Percentiles rank a stretch among this genome's conserved stretches.
Evolutionary conservation across 306 rosid species (phyloP).

Genomic region (Carpinus viminea): DNA sequence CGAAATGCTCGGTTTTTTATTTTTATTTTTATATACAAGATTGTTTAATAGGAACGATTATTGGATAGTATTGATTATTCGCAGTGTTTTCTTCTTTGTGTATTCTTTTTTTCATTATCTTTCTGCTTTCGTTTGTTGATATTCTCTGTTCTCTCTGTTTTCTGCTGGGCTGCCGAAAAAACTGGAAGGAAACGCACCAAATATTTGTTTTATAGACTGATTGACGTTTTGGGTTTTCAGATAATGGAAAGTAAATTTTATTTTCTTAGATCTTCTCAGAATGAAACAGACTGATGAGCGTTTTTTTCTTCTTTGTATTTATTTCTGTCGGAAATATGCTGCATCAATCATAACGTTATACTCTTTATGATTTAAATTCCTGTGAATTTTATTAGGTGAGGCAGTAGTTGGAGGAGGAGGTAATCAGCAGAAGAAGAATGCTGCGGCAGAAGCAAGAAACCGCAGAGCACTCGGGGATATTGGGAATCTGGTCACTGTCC

Average conservation of each 20-base stretch:
- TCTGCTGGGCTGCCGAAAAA: background rate
- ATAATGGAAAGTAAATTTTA: background rate
- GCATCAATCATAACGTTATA: background rate
- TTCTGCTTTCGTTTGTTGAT: background rate
- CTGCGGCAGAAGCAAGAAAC: conserved; percentile 50
- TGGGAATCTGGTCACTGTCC: conserved; percentile 56
- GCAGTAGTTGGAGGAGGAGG: conserved; percentile 54
- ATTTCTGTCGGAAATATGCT: background rate
- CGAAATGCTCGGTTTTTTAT: too few species aligned
- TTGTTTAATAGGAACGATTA: too few species aligned
- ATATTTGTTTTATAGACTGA: background rate
- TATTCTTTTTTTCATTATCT: background rate
- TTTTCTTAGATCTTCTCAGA: background rate
- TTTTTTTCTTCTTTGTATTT: background rate
- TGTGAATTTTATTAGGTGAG: conserved; percentile 45
- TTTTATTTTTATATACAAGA: too few species aligned
- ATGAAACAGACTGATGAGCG: background rate
- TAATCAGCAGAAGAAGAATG: conserved; percentile 60
- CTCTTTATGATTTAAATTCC: background rate
- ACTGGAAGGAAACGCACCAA: background rate
- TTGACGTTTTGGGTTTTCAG: background rate
- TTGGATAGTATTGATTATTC: too few species aligned
- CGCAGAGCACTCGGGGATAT: conserved; percentile 76
- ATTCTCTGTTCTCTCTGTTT: background rate
- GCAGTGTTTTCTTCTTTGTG: background rate